Conservation (phyloP, 148 eudicot species). For the Camellia granthamiana region DNA sequence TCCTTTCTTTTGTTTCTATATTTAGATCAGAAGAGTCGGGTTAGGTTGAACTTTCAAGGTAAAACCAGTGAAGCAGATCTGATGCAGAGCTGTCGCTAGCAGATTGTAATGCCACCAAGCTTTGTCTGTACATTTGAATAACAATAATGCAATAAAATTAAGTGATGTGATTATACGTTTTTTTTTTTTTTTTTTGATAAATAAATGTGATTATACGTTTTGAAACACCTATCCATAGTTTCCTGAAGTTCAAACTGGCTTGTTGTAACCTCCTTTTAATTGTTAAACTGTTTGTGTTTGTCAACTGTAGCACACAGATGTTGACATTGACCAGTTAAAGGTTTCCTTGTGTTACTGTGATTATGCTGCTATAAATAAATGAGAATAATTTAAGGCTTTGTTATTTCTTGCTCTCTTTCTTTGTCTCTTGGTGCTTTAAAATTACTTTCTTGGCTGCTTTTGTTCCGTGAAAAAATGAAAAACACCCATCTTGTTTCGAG, state of each 20-base stretch:
- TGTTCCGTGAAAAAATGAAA: no score
- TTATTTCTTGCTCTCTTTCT: no score
- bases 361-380: no score
- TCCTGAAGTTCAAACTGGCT: neutral
- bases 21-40: neutral
- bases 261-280: neutral
- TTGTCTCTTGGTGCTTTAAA: neutral
- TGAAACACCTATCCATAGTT: neutral
- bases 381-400: no score
- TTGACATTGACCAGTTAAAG: neutral
- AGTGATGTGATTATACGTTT: no score
- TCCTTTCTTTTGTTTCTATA: neutral
- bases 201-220: slow-evolving; percentile 22
- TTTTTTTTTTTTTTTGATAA: no score
- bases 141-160: no score
- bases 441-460: no score
- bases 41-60: no score
- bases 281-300: neutral
- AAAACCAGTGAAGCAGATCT: slow-evolving; percentile 3
- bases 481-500: no score
- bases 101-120: neutral
- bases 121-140: no score
- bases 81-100: slow-evolving; percentile 10
- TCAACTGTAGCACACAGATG: neutral
- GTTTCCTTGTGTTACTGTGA: neutral